Evolutionary conservation across 306 rosid species (phyloP), one percentile per base, ranked within the genome.

Genomic region (Quercus bicolor): DNA sequence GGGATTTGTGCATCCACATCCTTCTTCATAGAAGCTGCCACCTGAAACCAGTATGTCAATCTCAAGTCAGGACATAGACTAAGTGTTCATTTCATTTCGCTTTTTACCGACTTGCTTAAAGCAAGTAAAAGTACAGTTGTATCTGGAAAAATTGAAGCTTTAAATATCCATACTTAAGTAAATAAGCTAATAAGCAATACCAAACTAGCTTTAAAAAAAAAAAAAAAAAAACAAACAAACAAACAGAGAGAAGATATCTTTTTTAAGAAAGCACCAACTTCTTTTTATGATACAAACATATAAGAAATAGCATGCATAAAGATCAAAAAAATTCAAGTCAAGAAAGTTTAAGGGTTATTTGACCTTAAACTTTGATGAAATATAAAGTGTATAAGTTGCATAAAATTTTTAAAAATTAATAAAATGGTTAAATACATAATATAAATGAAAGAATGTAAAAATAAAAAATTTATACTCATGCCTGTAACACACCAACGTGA

Each of bases 11-110:
- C 86, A 78, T 92, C 92, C 29, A 83, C 95, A 26, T 95, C 98
- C 82, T 89, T 95, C 82, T 83, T 91, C 83, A 95, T 68, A 73
- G 99, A 93, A 7, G 98, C 99, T 0, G 99, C 98, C 64, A 95
- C 98, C 98, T 93, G 92, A 82, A 79, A 80, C 61, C n/a, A 3
- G 28, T 23, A 66, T 31, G 66, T 55, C 75, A 43, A 31, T 40
- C 31, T 68, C 69, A 43, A 68, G 54, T 65, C 75, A 78, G 73
- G 62, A 53, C 21, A 19, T 18, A 5, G 14, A 19, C 71, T 9
- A 26, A 37, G 45, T 37, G 45, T 37, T 37, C 45, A 37, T 37
- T 2, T 37, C 3, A 0, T 8, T 37, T 37, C 0, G 45, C 11
- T 37, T 37, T 37, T 37, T 37, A 37, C 45, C 0, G 45, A 37